phyloP scores from a whole-genome alignment of 176 grass and related monocot species.

The Oryza punctata region DNA sequence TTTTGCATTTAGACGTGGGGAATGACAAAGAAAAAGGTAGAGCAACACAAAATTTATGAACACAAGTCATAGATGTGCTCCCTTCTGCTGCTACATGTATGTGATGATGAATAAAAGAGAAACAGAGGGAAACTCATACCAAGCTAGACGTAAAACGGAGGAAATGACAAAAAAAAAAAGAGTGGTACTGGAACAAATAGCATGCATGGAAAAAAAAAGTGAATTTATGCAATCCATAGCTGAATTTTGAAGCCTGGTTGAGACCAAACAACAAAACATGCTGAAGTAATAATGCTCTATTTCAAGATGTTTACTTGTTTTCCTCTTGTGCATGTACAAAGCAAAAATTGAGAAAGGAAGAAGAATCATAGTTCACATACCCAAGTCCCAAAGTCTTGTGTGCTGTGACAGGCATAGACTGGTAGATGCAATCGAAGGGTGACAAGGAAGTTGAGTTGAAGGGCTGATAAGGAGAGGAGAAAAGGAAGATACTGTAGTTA shows the following conservation, averaged over 20 bases:
- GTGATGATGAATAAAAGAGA: neutral
- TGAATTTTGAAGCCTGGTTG: neutral
- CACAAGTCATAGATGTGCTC: neutral
- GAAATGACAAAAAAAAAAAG: neutral
- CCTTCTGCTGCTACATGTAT: neutral
- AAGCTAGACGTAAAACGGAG: neutral
- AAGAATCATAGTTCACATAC: slow-evolving; percentile 1
- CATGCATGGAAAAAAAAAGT: neutral
- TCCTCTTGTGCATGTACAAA: neutral
- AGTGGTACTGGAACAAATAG: neutral
- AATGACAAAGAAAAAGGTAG: neutral
- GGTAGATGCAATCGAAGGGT: slow-evolving; percentile 32
- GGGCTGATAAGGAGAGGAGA: slow-evolving; percentile 33
- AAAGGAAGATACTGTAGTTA: slow-evolving; percentile 23
- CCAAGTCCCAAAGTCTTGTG: neutral
- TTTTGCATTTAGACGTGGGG: neutral
- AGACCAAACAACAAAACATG: slow-evolving; percentile 20
- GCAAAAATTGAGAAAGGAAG: slow-evolving; percentile 18
- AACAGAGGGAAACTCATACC: neutral
- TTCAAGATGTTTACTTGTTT: neutral
- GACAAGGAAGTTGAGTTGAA: slow-evolving; percentile 18
- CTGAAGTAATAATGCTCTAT: neutral
- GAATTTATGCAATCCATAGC: neutral
- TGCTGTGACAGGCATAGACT: slow-evolving; percentile 20
- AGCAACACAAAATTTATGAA: neutral